Percentiles rank a stretch among this genome's conserved stretches.
Evolutionary conservation across 2,329 filamentous ascomycete species (phyloP).

Genomic region (Stagonosporopsis chrysanthemi): DNA sequence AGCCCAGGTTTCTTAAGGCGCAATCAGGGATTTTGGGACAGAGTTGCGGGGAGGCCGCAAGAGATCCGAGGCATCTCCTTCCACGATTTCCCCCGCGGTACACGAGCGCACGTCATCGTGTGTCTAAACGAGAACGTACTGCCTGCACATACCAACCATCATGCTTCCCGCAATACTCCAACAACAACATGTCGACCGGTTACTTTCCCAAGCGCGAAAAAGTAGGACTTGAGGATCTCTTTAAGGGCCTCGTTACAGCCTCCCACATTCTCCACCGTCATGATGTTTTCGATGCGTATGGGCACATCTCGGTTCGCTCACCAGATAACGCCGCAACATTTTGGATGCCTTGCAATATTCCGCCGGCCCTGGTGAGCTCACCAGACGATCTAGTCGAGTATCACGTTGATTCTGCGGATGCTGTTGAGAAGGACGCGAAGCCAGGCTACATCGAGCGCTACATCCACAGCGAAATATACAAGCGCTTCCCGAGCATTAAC

Average conservation of each 20-base stretch:
- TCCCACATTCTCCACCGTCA: constrained; percentile 63
- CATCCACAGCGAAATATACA: constrained; percentile 57
- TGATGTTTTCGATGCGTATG: constrained; percentile 61
- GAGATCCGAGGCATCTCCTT: constrained; percentile 9
- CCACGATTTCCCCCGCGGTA: constrained; percentile 9
- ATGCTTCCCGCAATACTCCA: constrained; percentile 8
- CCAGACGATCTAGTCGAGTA: constrained; percentile 56
- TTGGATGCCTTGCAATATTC: constrained; percentile 55
- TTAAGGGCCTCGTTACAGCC: constrained; percentile 54
- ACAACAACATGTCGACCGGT: constrained; percentile 41
- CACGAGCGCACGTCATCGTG: constrained; percentile 31
- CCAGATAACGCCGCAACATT: constrained; percentile 57
- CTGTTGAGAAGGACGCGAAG: constrained; percentile 45
- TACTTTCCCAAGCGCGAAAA: constrained; percentile 51
- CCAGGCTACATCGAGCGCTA: constrained; percentile 53
- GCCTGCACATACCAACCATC: background rate
- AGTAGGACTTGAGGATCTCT: constrained; percentile 48
- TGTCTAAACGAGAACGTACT: constrained; percentile 14
- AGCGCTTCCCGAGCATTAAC: constrained; percentile 53
- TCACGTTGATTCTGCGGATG: constrained; percentile 50
- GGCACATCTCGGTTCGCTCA: constrained; percentile 62
- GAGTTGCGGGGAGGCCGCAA: background rate
- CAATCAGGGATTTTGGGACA: background rate
- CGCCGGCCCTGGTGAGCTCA: constrained; percentile 53
- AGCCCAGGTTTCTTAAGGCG: background rate